Base-by-base conservation (phyloP, 1,284 basidiomycete species). In the Schizophyllum commune region DNA sequence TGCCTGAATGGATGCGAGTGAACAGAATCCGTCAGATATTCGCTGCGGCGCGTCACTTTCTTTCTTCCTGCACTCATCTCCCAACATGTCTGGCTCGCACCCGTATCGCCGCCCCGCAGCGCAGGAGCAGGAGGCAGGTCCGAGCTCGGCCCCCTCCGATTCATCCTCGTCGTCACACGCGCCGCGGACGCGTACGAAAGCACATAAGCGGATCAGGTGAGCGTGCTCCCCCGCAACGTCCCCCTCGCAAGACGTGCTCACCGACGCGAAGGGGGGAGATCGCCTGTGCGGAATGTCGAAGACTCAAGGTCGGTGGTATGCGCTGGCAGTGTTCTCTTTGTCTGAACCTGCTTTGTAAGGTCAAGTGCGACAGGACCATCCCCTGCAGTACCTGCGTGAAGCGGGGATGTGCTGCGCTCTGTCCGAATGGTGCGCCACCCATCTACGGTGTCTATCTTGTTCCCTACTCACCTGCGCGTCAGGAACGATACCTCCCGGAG, bases 401-500 rank as follows among this genome's bases (percentile, higher is more conserved):
- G 65, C 73, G 79, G 63, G 79, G 79, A n/a, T 81, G 79, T 63
- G 70, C 68, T 21, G 72, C 77, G 2, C 68, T 81, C n/a, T 81
- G 78, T 66, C 79, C 79, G 17, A 81, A 79, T 62, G 76, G 79
- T 77, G 61, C 34, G 69, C 64, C 27, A 60, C 20, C 55, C 60
- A 34, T 47, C 57, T n/a, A 13, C 17, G 55, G 56, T 32, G n/a
- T 52, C 51, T 15, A 56, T 55, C 6, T 47, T 55, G 55, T 60
- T 61, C 20, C 21, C 59, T 52, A 58, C 39, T 47, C 39, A 15
- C 22, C 32, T 58, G 51, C 55, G 32, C 51, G 52, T 22, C 58
- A 81, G 79, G 76, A 19, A 81, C 77, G 17, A 77, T 82, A 58
- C 78, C 80, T 15, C 79, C 79, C 7, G 80, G 79, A 32, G 76